Base-by-base conservation (phyloP, 805 yeast species). In the Kuraishia ogatae region DNA sequence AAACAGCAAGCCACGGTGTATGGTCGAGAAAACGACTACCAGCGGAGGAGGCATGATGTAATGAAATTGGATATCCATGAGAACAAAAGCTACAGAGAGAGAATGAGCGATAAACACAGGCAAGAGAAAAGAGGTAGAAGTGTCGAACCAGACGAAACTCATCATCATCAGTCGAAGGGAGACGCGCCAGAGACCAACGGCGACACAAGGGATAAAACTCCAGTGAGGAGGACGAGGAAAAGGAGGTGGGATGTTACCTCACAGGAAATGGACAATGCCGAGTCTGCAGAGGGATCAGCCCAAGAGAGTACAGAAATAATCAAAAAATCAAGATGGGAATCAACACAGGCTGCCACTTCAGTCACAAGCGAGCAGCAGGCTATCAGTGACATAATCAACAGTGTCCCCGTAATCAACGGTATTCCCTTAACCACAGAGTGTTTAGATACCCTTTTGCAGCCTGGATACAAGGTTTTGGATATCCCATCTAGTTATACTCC, bases 361-460 rank as follows among this genome's bases (percentile, higher is more conserved):
- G 23, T 50, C 39, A 28, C 53, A 35, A 47, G 15, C 4, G 50
- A 50, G 11, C 57, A 53, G 17, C 43, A 35, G 17, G 15, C 17
- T 17, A 35, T 15, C 43, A 35, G 17, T 13, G 43, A 35, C 17
- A 35, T 35, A 35, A 35, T 35, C 4, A 35, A 15, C 43, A 35
- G 43, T 35, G n/a, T 58, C 1, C 72, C 75, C 2, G 58, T 66
- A 6, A 60, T 71, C 21, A 64, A 64, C 52, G 74, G 74, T 2
- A 64, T 71, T 11, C 67, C 68, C 57, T 64, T 83, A 22, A 72
- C 82, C 0, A 77, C 76, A 55, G 77, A 69, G 22, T 69, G 75
- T 15, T 69, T 84, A 5, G 78, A 80, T 53, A 64, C 69, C 46
- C 62, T 84, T 8, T 66, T 84, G 39, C 89, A 88, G 0, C 58